Conservation (phyloP, 768 basidiomycete species). For the Terana coerulea region DNA sequence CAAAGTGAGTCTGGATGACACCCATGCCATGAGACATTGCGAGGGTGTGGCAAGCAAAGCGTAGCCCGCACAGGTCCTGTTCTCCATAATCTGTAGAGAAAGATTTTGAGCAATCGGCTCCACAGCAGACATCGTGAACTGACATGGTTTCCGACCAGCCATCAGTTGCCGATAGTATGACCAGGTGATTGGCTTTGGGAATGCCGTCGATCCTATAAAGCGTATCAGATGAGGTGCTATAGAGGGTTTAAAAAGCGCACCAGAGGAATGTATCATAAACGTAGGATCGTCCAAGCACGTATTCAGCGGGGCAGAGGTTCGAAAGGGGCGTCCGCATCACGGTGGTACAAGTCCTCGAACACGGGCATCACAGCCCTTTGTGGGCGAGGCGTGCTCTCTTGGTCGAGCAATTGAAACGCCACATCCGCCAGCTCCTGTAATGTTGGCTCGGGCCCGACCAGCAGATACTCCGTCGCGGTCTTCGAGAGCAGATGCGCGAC, state of each 20-base stretch:
- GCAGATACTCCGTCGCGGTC: slow-evolving; percentile 19
- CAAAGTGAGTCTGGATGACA: slow-evolving; percentile 17
- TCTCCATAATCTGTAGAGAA: slow-evolving; percentile 22
- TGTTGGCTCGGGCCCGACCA: slow-evolving; percentile 27
- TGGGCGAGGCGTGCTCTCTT: neutral
- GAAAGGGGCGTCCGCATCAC: neutral
- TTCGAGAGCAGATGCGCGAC: slow-evolving; percentile 29
- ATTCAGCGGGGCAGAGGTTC: slow-evolving; percentile 3
- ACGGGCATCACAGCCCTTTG: slow-evolving; percentile 9
- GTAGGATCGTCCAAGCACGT: slow-evolving; percentile 6
- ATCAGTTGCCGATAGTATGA: slow-evolving; percentile 11
- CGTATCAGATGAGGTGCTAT: too few species aligned
- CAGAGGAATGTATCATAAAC: slow-evolving; percentile 20
- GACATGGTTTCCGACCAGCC: neutral
- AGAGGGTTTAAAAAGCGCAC: slow-evolving; percentile 2
- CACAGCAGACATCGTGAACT: neutral
- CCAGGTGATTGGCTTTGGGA: slow-evolving; percentile 17
- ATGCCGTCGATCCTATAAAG: slow-evolving; percentile 18
- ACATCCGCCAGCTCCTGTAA: slow-evolving; percentile 19
- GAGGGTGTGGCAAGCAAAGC: slow-evolving; percentile 17
- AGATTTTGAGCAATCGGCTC: neutral
- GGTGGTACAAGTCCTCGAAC: slow-evolving; percentile 16
- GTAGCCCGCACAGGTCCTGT: slow-evolving; percentile 20
- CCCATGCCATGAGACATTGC: slow-evolving; percentile 30
- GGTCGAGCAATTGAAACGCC: slow-evolving; percentile 19